Evolutionary conservation across 2,329 filamentous ascomycete genomes (phyloP).

Genomic region (Trematosphaeria pertusa): DNA sequence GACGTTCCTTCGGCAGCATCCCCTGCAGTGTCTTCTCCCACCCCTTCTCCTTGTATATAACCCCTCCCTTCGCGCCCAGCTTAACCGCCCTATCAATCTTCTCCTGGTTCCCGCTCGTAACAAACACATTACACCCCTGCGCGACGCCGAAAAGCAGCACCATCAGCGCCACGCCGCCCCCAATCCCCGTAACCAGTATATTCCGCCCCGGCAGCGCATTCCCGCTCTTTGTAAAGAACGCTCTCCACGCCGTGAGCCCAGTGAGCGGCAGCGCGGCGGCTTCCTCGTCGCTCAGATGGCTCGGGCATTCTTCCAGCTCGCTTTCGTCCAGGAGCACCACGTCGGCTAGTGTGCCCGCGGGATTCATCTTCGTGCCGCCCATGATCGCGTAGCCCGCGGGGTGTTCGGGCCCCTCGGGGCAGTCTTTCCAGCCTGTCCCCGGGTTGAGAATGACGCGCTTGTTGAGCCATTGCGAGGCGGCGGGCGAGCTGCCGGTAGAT

Average conservation of each 20-base stretch:
- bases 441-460: constrained; percentile 82
- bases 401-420: constrained; percentile 76
- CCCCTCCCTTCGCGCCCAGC: constrained; percentile 82
- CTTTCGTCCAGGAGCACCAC: constrained; percentile 70
- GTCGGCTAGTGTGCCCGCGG: constrained; percentile 76
- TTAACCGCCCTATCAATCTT: constrained; percentile 77
- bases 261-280: constrained; percentile 85
- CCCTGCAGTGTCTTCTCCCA: constrained; percentile 80
- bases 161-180: constrained; percentile 87
- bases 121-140: constrained; percentile 77
- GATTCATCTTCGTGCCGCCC: constrained; percentile 70
- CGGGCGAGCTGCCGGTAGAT: constrained; percentile 62
- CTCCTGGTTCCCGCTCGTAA: constrained; percentile 75
- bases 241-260: constrained; percentile 87
- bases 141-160: constrained; percentile 79
- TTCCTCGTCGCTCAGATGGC: constrained; percentile 74
- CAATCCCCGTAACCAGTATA: constrained; percentile 87
- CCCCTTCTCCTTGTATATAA: constrained; percentile 75
- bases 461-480: constrained; percentile 63
- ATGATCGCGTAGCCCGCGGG: constrained; percentile 66
- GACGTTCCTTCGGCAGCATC: constrained; percentile 69
- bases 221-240: constrained; percentile 78
- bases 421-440: constrained; percentile 75
- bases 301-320: constrained; percentile 79
- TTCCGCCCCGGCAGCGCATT: constrained; percentile 71